Evolutionary conservation across 352 stramenopile genomes (phyloP), one percentile per base, ranked within the genome.

Genomic region (Thraustochytrium sp.): DNA sequence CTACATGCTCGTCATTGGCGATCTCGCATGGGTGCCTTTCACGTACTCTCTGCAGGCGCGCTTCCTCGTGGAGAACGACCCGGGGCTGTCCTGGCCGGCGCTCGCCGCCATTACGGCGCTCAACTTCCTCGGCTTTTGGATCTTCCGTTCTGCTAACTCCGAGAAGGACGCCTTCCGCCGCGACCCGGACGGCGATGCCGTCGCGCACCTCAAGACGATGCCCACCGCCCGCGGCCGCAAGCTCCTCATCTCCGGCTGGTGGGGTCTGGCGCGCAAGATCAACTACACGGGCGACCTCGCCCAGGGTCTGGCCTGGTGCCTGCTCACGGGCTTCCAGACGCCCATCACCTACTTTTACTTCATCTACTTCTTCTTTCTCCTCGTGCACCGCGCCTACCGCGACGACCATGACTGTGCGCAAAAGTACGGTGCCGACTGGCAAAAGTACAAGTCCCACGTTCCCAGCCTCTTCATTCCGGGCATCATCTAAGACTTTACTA

Each of bases 381-480:
- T 97, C 9, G 85, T 96, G 34, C 93, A 97, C 87, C 89, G 93
- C 46, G 91, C 89, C 5, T 88, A 91, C 38, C 85, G 93, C 59
- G 93, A 97, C 86, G 91, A 96, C 87, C 87, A 94, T 75, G 87
- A 91, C 46, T 97, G 93, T 85, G 78, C 87, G 44, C 76, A 88
- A 51, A 97, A 97, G 86, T 97, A 97, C 85, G 92, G 92, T 9
- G 87, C 88, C n/a, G 92, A 96, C 87, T 97, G 93, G 93, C 59
- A 88, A 26, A 87, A 89, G 82, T 97, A 96, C 87, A 95, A 94
- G 85, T 26, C 84, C 46, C 76, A 89, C 63, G 93, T 97, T 37
- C 92, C 91, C 9, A 95, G 93, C 80, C 49, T 92, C 65, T 96
- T 97, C 86, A 88, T 96, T 62, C 93, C 93, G 34, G 88, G 89